Conservation (phyloP, 352 stramenopile species). For the Pythium grandisporangium region DNA sequence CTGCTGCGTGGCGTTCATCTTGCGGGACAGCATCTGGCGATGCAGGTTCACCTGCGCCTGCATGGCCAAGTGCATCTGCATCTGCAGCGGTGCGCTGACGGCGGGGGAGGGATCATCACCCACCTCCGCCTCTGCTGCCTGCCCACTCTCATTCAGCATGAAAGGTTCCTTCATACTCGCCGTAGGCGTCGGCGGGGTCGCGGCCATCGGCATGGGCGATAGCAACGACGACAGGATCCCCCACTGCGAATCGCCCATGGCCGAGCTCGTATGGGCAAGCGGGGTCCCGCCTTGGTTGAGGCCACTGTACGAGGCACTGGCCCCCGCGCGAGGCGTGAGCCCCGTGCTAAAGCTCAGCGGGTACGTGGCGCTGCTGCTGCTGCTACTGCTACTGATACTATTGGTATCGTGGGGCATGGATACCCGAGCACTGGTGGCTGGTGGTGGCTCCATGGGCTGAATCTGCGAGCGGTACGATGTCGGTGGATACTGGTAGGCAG, state of each 20-base stretch:
- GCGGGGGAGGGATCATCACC: slow-evolving; percentile 25
- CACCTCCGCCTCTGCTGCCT: no score
- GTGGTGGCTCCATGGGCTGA: background rate
- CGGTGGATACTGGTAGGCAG: no score
- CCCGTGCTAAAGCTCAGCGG: background rate
- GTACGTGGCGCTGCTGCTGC: slow-evolving; percentile 4
- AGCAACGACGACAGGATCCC: slow-evolving; percentile 3
- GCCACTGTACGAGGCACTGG: no score
- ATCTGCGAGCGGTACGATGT: no score
- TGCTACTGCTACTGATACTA: no score
- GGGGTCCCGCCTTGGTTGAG: no score
- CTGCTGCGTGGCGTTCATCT: slow-evolving; percentile 71
- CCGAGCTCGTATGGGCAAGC: background rate
- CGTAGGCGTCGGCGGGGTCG: background rate
- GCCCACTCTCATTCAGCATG: slow-evolving; percentile 49
- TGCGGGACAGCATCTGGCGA: slow-evolving; percentile 75
- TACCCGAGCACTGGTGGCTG: background rate
- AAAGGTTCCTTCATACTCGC: slow-evolving; percentile 20
- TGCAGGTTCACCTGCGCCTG: slow-evolving; percentile 76
- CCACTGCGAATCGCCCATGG: slow-evolving; percentile 5
- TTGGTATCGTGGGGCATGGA: no score
- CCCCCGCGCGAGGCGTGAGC: slow-evolving; percentile 1
- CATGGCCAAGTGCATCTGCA: slow-evolving; percentile 77
- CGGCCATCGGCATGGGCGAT: background rate
- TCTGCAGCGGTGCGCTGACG: no score